Evolutionary conservation across 495 filamentous ascomycete species (phyloP).

Genomic region (Lasiosphaeris hirsuta): DNA sequence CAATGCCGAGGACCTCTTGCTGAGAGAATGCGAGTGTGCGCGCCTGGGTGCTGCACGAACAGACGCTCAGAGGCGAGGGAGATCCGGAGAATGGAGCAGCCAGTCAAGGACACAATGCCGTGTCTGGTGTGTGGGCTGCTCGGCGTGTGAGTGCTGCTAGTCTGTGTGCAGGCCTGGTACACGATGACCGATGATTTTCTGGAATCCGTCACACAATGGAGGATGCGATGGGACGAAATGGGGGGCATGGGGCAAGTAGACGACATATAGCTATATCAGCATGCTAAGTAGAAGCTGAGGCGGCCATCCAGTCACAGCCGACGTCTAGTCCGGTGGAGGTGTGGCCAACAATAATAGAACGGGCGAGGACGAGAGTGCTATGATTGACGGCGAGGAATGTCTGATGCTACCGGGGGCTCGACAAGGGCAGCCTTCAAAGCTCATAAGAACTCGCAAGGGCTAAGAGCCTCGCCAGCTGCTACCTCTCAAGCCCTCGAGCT

Average conservation of each 20-base stretch:
- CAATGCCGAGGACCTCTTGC: too few relatives aligned
- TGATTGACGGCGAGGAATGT: conserved; percentile 29
- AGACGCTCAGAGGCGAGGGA: conserved; percentile 6
- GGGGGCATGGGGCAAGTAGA: conserved; percentile 12
- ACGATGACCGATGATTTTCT: conserved; percentile 19
- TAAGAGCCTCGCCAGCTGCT: neutral
- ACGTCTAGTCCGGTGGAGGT: conserved; percentile 7
- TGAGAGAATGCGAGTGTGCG: neutral
- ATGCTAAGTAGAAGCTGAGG: conserved; percentile 23
- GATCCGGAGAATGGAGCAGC: conserved; percentile 26
- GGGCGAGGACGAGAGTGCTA: conserved; percentile 16
- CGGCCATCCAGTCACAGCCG: conserved; percentile 13
- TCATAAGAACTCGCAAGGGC: neutral
- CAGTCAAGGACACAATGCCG: conserved; percentile 25
- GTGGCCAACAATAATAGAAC: conserved; percentile 21
- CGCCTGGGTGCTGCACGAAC: neutral
- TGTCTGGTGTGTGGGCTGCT: conserved; percentile 11
- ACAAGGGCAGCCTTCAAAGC: neutral
- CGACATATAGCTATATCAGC: conserved; percentile 25
- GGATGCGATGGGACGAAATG: conserved; percentile 22
- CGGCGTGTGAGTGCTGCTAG: neutral
- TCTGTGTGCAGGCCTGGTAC: conserved; percentile 3
- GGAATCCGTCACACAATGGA: conserved; percentile 26
- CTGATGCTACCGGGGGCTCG: conserved; percentile 14
- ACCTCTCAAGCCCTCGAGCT: neutral